Percentiles rank a stretch among this genome's conserved stretches.
phyloP scores from a whole-genome alignment of 768 basidiomycete species.

The Krasilnikovozyma curviuscula region DNA sequence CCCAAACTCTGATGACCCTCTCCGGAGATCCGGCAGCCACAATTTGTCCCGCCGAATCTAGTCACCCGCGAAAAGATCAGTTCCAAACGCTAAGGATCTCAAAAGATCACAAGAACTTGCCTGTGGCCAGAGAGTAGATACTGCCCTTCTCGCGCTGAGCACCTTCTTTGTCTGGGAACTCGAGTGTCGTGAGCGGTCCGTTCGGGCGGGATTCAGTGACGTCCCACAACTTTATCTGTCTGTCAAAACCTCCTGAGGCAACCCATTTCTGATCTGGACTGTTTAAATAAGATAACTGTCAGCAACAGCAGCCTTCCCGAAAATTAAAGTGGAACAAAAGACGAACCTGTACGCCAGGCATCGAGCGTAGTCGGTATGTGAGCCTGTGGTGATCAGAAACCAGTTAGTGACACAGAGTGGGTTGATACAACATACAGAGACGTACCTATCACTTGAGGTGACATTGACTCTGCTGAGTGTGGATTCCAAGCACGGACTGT shows the following conservation, averaged over 20 bases:
- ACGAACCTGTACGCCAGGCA: conserved; percentile 53
- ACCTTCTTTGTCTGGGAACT: conserved; percentile 18
- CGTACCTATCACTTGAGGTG: conserved; percentile 35
- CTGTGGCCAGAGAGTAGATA: conserved; percentile 25
- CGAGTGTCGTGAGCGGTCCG: conserved; percentile 21
- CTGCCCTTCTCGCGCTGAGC: conserved; percentile 21
- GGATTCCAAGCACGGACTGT: conserved; percentile 87
- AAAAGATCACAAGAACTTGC: conserved; percentile 11
- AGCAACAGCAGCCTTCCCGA: neutral
- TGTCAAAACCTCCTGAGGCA: conserved; percentile 74
- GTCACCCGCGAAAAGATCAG: no score
- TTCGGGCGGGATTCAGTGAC: conserved; percentile 30
- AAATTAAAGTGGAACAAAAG: neutral
- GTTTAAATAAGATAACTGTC: neutral
- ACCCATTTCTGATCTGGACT: conserved; percentile 71
- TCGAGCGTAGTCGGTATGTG: conserved; percentile 69
- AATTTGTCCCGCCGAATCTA: conserved; percentile 55
- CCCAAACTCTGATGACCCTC: conserved; percentile 77
- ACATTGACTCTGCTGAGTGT: conserved; percentile 38
- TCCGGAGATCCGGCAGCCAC: conserved; percentile 85
- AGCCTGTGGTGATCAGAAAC: conserved; percentile 33
- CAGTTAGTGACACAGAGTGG: conserved; percentile 12
- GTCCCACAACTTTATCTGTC: conserved; percentile 89
- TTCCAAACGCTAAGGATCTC: no score
- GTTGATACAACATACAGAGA: no score